Percentiles rank a stretch among this genome's conserved stretches.
Conservation (phyloP, 2,329 filamentous ascomycete species). For the Colletotrichum trifolii region DNA sequence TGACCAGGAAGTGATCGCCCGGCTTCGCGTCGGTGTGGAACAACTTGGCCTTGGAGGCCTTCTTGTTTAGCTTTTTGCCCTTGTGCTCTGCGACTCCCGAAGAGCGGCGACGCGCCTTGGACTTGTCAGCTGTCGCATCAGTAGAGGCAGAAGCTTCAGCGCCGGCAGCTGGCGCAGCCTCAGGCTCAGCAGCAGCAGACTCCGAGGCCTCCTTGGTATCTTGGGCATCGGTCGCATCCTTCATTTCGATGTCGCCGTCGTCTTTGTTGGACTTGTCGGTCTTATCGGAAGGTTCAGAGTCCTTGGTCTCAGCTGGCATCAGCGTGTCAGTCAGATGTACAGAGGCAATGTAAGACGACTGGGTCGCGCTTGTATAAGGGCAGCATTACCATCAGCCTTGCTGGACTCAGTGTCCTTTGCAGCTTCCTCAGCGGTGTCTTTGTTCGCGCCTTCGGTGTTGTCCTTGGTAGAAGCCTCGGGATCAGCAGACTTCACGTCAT, state of each 20-base stretch:
- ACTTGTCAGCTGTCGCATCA: conserved; percentile 50
- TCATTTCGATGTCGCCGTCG: conserved; percentile 70
- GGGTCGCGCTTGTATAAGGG: no score
- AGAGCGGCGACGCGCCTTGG: conserved; percentile 78
- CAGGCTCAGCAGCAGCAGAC: conserved; percentile 40
- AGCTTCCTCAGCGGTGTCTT: conserved; percentile 5
- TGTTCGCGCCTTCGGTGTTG: conserved; percentile 37
- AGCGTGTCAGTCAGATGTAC: conserved; percentile 9
- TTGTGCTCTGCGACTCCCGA: conserved; percentile 73
- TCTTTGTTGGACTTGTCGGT: conserved; percentile 45
- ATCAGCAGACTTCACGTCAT: conserved; percentile 43
- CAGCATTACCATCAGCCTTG: conserved; percentile 43
- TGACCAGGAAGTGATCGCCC: conserved; percentile 91
- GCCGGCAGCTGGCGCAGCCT: conserved; percentile 36
- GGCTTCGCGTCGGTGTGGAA: conserved; percentile 84
- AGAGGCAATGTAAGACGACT: neutral
- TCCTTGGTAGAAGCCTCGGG: conserved; percentile 40
- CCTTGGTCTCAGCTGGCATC: conserved; percentile 41
- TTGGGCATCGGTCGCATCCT: conserved; percentile 73
- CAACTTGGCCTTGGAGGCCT: conserved; percentile 80
- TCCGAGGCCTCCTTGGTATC: conserved; percentile 47
- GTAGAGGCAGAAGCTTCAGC: conserved; percentile 45
- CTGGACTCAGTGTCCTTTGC: conserved; percentile 39
- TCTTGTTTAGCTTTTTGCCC: conserved; percentile 85
- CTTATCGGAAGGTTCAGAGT: conserved; percentile 44